A percentile compares a stretch with the other conserved stretches of the same genome.
Conservation (phyloP, 805 yeast species). For the Torulaspora quercuum region DNA sequence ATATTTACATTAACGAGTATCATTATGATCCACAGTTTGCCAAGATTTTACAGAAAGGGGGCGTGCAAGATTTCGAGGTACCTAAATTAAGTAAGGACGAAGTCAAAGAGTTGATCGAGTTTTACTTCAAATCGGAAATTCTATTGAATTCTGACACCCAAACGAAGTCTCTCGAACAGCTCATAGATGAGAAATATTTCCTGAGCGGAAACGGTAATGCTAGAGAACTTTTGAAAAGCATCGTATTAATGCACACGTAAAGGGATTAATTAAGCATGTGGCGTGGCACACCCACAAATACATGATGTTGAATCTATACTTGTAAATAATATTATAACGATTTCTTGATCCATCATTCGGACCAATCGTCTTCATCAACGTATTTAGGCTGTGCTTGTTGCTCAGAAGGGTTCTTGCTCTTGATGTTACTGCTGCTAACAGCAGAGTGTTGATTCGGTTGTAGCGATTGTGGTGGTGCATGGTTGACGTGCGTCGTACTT, state of each 20-base stretch:
- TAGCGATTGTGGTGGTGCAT: conserved; percentile 8
- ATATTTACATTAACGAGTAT: conserved; percentile 50
- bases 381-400: conserved; percentile 26
- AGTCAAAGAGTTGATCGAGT: conserved; percentile 41
- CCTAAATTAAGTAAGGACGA: conserved; percentile 46
- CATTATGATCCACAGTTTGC: conserved; percentile 58
- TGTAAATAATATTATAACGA: conserved; percentile 16
- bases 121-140: conserved; percentile 41
- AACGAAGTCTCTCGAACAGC: conserved; percentile 35
- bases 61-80: conserved; percentile 41
- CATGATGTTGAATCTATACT: conserved; percentile 8
- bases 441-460: conserved; percentile 1
- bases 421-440: background rate
- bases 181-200: conserved; percentile 49
- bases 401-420: conserved; percentile 7
- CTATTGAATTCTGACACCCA: conserved; percentile 38
- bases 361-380: conserved; percentile 37
- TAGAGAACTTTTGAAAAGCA: conserved; percentile 43
- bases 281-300: background rate
- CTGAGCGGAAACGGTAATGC: conserved; percentile 68
- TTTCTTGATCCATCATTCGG: conserved; percentile 21
- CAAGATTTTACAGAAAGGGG: conserved; percentile 40
- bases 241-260: conserved; percentile 24
- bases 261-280: conserved; percentile 5
- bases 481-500: conserved; percentile 17